Base-by-base conservation (phyloP, 768 basidiomycete species). In the Chalciporus pseudorubinellus region DNA sequence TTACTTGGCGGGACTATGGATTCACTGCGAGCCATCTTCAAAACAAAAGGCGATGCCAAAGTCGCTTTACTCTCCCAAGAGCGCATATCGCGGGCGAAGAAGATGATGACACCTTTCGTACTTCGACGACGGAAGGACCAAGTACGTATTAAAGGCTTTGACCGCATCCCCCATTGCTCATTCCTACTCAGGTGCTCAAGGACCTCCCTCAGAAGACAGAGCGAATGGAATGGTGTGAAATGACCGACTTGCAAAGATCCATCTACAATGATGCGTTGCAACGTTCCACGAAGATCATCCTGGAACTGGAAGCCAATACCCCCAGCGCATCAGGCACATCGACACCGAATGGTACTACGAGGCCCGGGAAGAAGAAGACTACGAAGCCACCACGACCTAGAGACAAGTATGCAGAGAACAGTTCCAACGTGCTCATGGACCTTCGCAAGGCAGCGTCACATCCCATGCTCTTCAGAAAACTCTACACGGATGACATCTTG, bases 71-170 rank as follows among this genome's bases (percentile, higher is more conserved):
- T 98, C 21, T 91, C 95, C 4, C 87, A 92, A 63, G 89, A 95
- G 66, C 89, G 97, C 44, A 90, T 98, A 20, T 92, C 91, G 18
- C 76, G 95, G 55, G 97, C 97, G 6, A 95, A 98, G 73, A 93
- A 92, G 68, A 98, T 99, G 94, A 93, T 99, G 89, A 97, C 93
- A 7, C 97, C 97, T 0, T 99, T 99, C 67, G 95, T 98, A 20
- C 77, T 99, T 18, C 87, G 97, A n/a, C 82, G 97, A 52, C 82
- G 95, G 60, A 99, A 99, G 71, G 93, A 95, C 61, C 94, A 97
- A 74, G 90, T 83, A 61, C 44, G 74, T 54, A 31, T n/a, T 12
- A 2, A 24, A 44, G 26, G n/a, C 7, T 16, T 21, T 9, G 44
- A 45, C 20, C 24, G n/a, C 6, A 28, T 7, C n/a, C 9, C 33